Conservation (phyloP, 495 filamentous ascomycete species). For the Aspergillus baeticus region DNA sequence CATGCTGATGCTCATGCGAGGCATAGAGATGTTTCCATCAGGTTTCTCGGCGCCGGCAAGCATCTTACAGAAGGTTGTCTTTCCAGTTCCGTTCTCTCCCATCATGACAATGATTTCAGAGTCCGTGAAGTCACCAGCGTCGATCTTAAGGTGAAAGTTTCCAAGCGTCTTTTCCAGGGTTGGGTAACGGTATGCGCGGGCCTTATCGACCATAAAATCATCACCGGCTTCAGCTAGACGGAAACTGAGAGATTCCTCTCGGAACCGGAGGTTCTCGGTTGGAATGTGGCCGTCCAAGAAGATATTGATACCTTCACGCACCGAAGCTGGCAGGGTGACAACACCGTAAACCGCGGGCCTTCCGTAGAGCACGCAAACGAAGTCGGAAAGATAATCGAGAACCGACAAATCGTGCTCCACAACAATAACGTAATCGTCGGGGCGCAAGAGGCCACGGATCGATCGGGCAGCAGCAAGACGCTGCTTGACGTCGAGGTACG, state of each 20-base stretch:
- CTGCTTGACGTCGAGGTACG: constrained; percentile 98
- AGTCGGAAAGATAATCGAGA: constrained; percentile 96
- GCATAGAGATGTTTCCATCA: constrained; percentile 70
- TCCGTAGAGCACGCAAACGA: constrained; percentile 95
- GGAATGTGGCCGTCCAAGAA: constrained; percentile 98
- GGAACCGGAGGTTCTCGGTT: constrained; percentile 97
- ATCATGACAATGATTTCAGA: constrained; percentile 99
- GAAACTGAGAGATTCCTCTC: constrained; percentile 95
- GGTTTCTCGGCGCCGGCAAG: constrained; percentile 91
- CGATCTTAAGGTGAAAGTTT: constrained; percentile 79
- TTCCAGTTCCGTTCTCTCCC: constrained; percentile 95
- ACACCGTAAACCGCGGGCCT: constrained; percentile 95
- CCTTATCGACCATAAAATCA: constrained; percentile 83
- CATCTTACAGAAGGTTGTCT: constrained; percentile 97
- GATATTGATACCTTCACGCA: constrained; percentile 99
- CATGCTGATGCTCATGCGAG: constrained; percentile 96
- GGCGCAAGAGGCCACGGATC: constrained; percentile 82
- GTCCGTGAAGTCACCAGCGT: constrained; percentile 86
- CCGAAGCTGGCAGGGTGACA: constrained; percentile 92
- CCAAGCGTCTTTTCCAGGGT: constrained; percentile 92
- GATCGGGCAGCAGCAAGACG: constrained; percentile 87
- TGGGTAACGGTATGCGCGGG: constrained; percentile 82
- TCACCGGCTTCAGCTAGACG: constrained; percentile 90
- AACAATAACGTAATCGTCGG: constrained; percentile 94
- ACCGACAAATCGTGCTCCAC: constrained; percentile 99